Evolutionary conservation across 306 rosid genomes (phyloP), one percentile per base, ranked within the genome.

Genomic region (Vigna angularis): DNA sequence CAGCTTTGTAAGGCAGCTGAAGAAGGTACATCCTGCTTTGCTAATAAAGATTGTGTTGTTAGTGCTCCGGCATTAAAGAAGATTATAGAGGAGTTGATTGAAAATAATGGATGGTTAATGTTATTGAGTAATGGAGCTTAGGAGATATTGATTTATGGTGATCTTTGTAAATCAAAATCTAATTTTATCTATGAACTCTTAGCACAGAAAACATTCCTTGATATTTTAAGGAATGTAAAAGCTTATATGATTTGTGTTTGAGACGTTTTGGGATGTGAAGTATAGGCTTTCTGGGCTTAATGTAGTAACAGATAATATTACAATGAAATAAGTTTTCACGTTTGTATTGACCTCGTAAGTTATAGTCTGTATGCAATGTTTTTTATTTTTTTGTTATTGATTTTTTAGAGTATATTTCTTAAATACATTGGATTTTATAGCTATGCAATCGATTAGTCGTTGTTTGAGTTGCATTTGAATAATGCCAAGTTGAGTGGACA

Each of bases 1-100:
- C 83, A 81, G 87, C 97, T 93, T 58, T 88, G 98, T 66, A 95
- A 92, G 89, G 98, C 93, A 8, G 94, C 98, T 4, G 98, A 95
- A 82, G 97, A 88, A 80, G 98, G 98, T 28, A 83, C 89, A 61
- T 95, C 98, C 44, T 95, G 98, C 79, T 95, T 95, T 78, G 68
- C 50, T 74, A 92, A 86, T 73, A 87, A 88, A 62, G 84, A 73
- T 42, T 81, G 93, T 56, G 86, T 85, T 62, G 85, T 71, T 36
- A 88, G 97, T 70, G 97, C 98, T 48, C 83, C 96, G 40, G 97
- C 97, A 15, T 75, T 92, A 80, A 89, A 87, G 89, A 95, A 73
- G 28, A 89, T 95, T 45, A 76, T 95, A 9, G 93, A 89, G 59
- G 89, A 86, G 47, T 16, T 91, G 87, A 52, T 92, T 84, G 87